These are phyloP conservation scores for Cladochytrium replicatum DNA, from an alignment of 192 early-diverging fungal genomes.

Conservation along the genomic window DNA sequence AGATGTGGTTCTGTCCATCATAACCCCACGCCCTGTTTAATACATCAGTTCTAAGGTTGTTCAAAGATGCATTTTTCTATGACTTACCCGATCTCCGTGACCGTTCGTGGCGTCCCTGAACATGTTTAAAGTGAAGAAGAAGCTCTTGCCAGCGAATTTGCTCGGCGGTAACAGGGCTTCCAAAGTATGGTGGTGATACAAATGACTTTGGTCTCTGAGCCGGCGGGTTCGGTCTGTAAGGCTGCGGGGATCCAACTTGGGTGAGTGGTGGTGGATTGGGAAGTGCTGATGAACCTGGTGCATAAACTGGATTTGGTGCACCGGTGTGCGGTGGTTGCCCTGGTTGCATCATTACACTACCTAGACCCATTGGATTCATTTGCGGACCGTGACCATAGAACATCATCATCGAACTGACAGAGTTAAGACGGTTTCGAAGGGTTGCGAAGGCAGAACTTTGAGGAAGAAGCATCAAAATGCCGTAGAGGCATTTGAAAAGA, in stretches of 20 bases:
- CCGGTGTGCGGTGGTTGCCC: too few species aligned
- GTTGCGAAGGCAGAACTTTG: constrained; percentile 95
- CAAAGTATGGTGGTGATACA: too few species aligned
- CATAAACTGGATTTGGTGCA: too few species aligned
- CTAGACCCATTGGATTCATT: not conserved
- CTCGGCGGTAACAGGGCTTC: constrained; percentile 5
- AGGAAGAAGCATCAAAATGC: constrained; percentile 92
- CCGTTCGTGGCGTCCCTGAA: constrained; percentile 67
- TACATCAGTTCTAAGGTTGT: too few species aligned
- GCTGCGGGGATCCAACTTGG: too few species aligned
- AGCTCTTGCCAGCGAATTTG: constrained; percentile 52
- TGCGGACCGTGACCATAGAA: constrained; percentile 13
- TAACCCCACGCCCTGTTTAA: too few species aligned
- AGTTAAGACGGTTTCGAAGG: constrained; percentile 82
- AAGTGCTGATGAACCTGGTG: not conserved
- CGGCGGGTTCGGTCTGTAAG: too few species aligned
- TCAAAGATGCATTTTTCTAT: too few species aligned
- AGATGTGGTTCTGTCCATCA: too few species aligned
- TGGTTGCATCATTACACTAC: not conserved
- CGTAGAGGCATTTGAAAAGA: constrained; percentile 88
- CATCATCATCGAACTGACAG: constrained; percentile 51
- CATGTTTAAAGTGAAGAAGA: constrained; percentile 58
- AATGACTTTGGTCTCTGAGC: too few species aligned
- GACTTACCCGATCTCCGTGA: constrained; percentile 40
- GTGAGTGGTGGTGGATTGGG: not conserved